phyloP scores from a whole-genome alignment of 345 rosid species.

The Triadica sebifera region DNA sequence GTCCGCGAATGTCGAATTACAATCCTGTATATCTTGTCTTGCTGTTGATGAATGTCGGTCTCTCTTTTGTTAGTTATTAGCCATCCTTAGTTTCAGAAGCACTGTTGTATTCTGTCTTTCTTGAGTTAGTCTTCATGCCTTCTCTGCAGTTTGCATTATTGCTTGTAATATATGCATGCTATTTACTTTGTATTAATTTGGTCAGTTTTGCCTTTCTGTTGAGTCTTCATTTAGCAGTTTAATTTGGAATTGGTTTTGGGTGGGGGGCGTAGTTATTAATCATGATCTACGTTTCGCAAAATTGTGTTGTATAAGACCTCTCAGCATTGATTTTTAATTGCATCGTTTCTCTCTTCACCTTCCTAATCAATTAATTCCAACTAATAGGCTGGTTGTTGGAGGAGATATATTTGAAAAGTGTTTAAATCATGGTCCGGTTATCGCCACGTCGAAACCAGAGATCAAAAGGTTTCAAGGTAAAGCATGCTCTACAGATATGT shows the following conservation, averaged over 20 bases:
- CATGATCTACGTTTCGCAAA: too few species aligned
- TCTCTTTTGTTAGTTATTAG: not conserved
- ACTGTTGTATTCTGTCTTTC: not conserved
- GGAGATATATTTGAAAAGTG: conserved; percentile 1
- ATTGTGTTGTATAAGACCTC: not conserved
- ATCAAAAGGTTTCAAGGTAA: conserved; percentile 76
- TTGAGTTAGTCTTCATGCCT: not conserved
- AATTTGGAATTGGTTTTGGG: not conserved
- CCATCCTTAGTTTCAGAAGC: not conserved
- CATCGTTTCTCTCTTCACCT: conserved; percentile 1
- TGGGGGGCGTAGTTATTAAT: too few species aligned
- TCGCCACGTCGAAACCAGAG: conserved; percentile 65
- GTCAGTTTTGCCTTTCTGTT: not conserved
- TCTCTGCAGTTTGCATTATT: not conserved
- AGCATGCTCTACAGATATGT: conserved; percentile 80
- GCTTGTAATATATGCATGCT: too few species aligned
- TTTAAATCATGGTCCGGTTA: conserved; percentile 50
- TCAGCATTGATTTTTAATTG: not conserved
- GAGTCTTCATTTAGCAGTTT: not conserved
- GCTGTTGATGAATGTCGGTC: not conserved
- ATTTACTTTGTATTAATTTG: too few species aligned
- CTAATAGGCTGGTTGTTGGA: conserved; percentile 16
- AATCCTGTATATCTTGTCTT: not conserved
- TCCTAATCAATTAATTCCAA: not conserved
- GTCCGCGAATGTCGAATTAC: not conserved